Evolutionary conservation across 306 rosid species (phyloP), one percentile per base, ranked within the genome.

Genomic region (Carpinus fangiana): DNA sequence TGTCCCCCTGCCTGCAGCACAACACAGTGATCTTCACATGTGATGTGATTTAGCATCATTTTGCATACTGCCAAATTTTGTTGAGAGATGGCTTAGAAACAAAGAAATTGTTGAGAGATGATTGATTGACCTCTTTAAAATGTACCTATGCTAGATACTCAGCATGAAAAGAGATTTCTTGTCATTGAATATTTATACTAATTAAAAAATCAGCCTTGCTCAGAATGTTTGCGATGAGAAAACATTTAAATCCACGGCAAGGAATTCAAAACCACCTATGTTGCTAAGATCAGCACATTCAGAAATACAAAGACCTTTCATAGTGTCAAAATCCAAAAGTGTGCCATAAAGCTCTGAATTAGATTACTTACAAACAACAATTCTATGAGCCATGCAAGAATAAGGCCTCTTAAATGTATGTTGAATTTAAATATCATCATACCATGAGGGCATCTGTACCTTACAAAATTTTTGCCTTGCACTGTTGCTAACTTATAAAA

Each of bases 61-160:
- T 67, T 80, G 73, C 69, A 75, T 7, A 17, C 76, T 12, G 28
- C 23, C 77, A 60, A 56, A 72, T 72, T 38, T 71, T 38, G 48
- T 12, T 66, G 21, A 41, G n/a, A 66, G 13, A 66, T 66, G 50
- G 45, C 45, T 41, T 41, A 41, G 45, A 41, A 41, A 41, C 5
- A 41, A 41, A 41, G 7, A 41, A 6, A 31, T 71, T 36, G 48
- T 12, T 66, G 12, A 41, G n/a, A 66, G 23, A 66, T 66, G 50
- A 0, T 38, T 66, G 50, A 12, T 1, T 66, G 23, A 28, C 51
- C 21, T 18, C 51, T 66, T 18, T 41, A 18, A 38, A 21, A 8
- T 9, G 28, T 41, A 66, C 51, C 70, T 2, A 34, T 3, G 70
- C 47, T 64, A 31, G 18, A 61, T 61, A 61, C 18, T 61, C 45